Evolutionary conservation across 169 alveolate species (phyloP), one percentile per base, ranked within the genome.

Genomic region (Plasmodium relictum): DNA sequence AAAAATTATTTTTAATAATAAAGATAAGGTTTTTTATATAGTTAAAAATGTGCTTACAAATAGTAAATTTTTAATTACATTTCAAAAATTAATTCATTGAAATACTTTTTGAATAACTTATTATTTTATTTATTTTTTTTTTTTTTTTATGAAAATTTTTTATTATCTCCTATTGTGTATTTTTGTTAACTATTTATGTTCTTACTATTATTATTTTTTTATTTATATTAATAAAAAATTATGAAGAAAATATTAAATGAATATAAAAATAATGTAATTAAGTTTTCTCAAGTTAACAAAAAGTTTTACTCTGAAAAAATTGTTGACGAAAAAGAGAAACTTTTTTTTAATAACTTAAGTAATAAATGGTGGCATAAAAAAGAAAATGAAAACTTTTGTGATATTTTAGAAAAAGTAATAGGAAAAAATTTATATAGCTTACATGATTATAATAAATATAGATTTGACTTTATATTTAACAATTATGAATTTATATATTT

Each of bases 361-460:
- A 54, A 16, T 6, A 65, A 74, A 50, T 74, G 88, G 88, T 74
- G 88, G 88, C 18, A 48, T 41, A 74, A 45, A 24, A 31, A 62
- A 44, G 31, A 2, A 66, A 20, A 62, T 37, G 88, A 6, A 18
- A 74, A 73, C 16, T 22, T 6, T 48, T 54, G 83, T 59, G 63
- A 62, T 9, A 37, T 74, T 44, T 66, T 74, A 6, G 39, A 62
- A n/a, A 63, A 62, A 31, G 12, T 74, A 16, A 20, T 66, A n/a
- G 88, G 88, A n/a, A 66, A n/a, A 45, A 48, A 74, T 52, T 44
- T 50, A 10, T 54, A 74, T 54, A 74, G 88, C 39, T 66, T 74
- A 24, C 88, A 74, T 39, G 88, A 74, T 54, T 74, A 74, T 62
- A 74, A 74, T 52, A 74, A 62, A 24, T 50, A 62, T 16, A 61